Conservation (phyloP, 352 stramenopile species). For the Phytophthora pinifolia region DNA sequence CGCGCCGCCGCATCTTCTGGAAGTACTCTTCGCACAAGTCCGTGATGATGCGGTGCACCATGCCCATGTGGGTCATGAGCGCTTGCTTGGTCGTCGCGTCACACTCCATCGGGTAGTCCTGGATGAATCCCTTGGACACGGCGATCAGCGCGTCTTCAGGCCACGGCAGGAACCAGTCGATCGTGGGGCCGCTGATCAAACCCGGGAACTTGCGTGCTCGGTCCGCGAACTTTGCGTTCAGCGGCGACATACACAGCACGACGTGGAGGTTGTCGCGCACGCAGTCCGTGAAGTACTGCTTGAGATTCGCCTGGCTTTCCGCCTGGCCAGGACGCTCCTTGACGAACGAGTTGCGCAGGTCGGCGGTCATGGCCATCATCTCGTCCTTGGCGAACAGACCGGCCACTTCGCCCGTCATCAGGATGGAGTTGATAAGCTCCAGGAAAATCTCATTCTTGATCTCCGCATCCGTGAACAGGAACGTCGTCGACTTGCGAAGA, state of each 20-base stretch:
- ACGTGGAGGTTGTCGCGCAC: constrained; percentile 98
- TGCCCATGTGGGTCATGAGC: constrained; percentile 98
- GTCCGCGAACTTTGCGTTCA: constrained; percentile 97
- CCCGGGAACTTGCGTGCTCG: constrained; percentile 97
- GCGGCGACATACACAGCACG: constrained; percentile 98
- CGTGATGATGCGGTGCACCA: constrained; percentile 97
- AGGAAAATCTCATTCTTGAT: constrained; percentile 99
- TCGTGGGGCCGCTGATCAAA: constrained; percentile 96
- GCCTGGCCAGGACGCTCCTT: constrained; percentile 94
- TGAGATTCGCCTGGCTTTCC: constrained; percentile 96
- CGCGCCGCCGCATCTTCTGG: constrained; percentile 95
- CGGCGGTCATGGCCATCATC: constrained; percentile 98
- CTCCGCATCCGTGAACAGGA: constrained; percentile 98
- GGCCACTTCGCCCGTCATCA: constrained; percentile 98
- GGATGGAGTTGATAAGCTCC: constrained; percentile 98
- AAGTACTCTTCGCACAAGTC: constrained; percentile 99
- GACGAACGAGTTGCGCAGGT: constrained; percentile 94
- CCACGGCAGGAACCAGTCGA: constrained; percentile 99
- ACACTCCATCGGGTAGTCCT: constrained; percentile 96
- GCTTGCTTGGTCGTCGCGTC: constrained; percentile 80
- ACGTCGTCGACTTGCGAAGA: constrained; percentile 96
- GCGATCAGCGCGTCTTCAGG: constrained; percentile 97
- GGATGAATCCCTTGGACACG: constrained; percentile 96
- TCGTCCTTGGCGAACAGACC: constrained; percentile 98
- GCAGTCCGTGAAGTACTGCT: constrained; percentile 98